Conservation (phyloP, 352 stramenopile species). For the Globisporangium paroecandrum region DNA sequence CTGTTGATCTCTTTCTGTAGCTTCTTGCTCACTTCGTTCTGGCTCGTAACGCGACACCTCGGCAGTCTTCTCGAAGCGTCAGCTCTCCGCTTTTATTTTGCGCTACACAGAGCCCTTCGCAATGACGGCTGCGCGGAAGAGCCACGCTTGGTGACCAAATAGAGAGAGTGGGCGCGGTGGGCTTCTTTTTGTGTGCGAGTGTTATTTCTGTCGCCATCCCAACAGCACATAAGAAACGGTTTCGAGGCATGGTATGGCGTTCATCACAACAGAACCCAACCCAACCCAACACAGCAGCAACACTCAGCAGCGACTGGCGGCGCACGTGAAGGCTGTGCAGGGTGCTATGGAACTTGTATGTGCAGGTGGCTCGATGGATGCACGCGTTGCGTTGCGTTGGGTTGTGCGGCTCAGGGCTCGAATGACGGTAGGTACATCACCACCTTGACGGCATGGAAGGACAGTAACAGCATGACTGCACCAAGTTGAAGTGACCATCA, state of each 20-base stretch:
- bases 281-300: neutral
- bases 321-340: neutral
- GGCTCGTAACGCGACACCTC: neutral
- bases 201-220: constrained; percentile 3
- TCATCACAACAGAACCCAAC: neutral
- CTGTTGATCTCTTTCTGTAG: neutral
- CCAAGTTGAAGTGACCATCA: constrained; percentile 3
- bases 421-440: neutral
- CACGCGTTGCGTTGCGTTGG: no score
- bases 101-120: neutral
- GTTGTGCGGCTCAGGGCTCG: neutral
- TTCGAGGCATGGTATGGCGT: neutral
- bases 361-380: neutral
- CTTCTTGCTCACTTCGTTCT: neutral
- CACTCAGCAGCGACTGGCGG: neutral
- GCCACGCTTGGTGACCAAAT: neutral
- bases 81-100: neutral
- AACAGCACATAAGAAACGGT: constrained; percentile 8
- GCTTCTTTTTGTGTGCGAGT: neutral
- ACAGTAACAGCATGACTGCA: neutral
- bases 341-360: neutral
- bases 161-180: neutral
- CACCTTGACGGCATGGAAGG: neutral
- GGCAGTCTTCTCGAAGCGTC: neutral
- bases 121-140: neutral